Base-by-base conservation (phyloP, 768 basidiomycete genomes). In the Pleurotus giganteus region DNA sequence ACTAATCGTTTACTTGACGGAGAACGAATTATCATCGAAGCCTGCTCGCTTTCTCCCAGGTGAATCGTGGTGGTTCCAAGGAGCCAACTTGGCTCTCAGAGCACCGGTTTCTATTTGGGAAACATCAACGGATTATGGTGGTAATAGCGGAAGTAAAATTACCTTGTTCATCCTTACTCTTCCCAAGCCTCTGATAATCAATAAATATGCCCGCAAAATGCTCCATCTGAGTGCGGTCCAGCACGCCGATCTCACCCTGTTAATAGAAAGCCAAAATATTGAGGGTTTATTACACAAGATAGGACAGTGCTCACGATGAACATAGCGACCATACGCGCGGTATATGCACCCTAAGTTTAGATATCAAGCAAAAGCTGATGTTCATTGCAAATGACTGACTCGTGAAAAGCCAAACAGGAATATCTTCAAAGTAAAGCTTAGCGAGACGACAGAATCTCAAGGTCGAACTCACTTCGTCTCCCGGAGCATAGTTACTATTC, bases 351-450 rank as follows among this genome's bases (percentile, higher is more conserved):
- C 86, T 88, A 54, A 31, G 31, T 42, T 19, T 34, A 9, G 17
- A 23, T 43, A 63, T 29, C 4, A 17, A 66, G 57, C 43, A 43
- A 26, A 29, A 21, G 24, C 17, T 15, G 15, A 26, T 28, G 19
- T 21, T 23, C 8, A 23, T 15, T 12, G 0, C 11, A 1, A 17
- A 29, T 2, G 27, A 31, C 78, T 57, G 63, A 86, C 86, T 64
- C 88, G 74, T 13, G 87, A 89, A 66, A 89, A 89, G 5, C 88
- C 88, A 66, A 90, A 90, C 26, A 89, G 74, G 65, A 85, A 89
- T 12, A 90, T 83, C 88, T 89, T 49, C 63, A 24, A 61, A 55
- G 34, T 31, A 26, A 7, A 37, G n/a, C 13, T 27, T 13, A 15
- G n/a, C n/a, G n/a, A n/a, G n/a, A n/a, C n/a, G 24, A 53, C 24